These are phyloP conservation scores for Arbutus unedo DNA, from an alignment of 148 eudicot genomes.

Conservation along the genomic window DNA sequence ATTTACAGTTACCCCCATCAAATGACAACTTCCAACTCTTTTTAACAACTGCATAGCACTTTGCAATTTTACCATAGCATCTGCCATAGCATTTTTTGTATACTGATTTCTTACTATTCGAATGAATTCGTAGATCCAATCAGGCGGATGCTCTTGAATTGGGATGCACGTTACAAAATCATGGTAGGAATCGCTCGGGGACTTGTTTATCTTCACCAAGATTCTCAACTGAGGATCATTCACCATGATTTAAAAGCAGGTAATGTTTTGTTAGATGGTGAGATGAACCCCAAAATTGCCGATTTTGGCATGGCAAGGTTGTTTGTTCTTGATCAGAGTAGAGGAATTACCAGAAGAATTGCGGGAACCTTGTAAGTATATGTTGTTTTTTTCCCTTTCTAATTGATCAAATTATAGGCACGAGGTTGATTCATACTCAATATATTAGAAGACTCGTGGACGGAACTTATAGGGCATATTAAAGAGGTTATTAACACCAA, in stretches of 20 bases:
- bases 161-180: too few relatives aligned
- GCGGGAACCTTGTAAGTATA: slow-evolving; percentile 33
- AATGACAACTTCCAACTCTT: background rate
- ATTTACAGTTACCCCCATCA: background rate
- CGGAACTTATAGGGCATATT: background rate
- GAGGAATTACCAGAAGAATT: slow-evolving; percentile 29
- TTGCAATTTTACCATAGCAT: background rate
- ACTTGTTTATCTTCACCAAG: too few relatives aligned
- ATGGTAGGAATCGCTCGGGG: too few relatives aligned
- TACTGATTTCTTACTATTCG: background rate
- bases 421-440: too few relatives aligned
- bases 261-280: slow-evolving; percentile 34
- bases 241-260: slow-evolving; percentile 44
- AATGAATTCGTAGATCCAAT: slow-evolving; percentile 21
- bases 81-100: background rate
- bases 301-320: slow-evolving; percentile 49
- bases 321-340: slow-evolving; percentile 27
- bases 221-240: slow-evolving; percentile 35
- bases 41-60: too few relatives aligned
- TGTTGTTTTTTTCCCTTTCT: background rate
- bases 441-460: too few relatives aligned
- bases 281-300: slow-evolving; percentile 42
- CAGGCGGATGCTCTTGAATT: slow-evolving; percentile 18
- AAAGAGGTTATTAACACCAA: background rate
- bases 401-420: background rate